Evolutionary conservation across 2,329 filamentous ascomycete genomes (phyloP).

Genomic region (Elsinoe arachidis): DNA sequence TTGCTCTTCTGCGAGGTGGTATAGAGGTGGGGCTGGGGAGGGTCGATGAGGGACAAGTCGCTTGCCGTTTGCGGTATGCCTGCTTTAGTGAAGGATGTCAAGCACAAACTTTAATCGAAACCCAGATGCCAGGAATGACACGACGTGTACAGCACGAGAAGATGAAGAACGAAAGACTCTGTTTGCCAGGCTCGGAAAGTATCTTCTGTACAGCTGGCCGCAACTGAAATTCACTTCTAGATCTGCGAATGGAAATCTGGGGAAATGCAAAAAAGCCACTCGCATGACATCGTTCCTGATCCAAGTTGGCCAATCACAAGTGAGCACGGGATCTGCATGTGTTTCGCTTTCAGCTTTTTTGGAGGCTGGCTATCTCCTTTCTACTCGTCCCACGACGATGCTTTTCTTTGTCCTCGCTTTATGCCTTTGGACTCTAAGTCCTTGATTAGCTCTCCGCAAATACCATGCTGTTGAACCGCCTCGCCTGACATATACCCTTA

Average conservation of each 20-base stretch:
- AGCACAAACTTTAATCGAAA: too few species aligned
- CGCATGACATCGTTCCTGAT: conserved; percentile 5
- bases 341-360: background rate
- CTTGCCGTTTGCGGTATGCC: conserved; percentile 2
- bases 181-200: background rate
- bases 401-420: background rate
- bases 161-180: background rate
- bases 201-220: conserved; percentile 10
- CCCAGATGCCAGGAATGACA: background rate
- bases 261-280: background rate
- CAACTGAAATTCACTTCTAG: conserved; percentile 3
- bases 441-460: background rate
- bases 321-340: background rate
- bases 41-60: background rate
- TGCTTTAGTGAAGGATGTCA: too few species aligned
- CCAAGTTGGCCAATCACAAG: background rate
- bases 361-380: background rate
- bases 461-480: background rate
- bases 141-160: background rate
- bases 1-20: background rate
- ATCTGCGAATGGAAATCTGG: conserved; percentile 3
- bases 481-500: background rate
- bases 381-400: background rate
- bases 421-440: background rate
- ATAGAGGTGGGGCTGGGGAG: background rate